Evolutionary conservation across 1,284 basidiomycete genomes (phyloP).

Genomic region (Cryptococcus sp.): DNA sequence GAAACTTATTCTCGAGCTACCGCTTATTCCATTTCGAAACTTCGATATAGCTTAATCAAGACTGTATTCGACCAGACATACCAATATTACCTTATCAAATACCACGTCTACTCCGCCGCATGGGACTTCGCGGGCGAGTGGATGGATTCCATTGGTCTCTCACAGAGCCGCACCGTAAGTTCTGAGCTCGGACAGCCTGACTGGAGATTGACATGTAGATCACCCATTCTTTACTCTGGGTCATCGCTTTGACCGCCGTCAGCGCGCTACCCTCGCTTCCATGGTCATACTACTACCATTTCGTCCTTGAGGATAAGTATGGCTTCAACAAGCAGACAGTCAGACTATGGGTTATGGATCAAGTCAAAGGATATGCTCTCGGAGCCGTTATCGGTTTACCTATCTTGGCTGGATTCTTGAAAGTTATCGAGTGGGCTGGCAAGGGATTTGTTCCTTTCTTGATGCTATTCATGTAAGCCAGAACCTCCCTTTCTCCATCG

Average conservation of each 20-base stretch:
- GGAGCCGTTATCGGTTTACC: conserved; percentile 76
- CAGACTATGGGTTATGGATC: conserved; percentile 67
- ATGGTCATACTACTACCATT: conserved; percentile 76
- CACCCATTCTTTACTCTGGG: conserved; percentile 74
- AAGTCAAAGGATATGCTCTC: conserved; percentile 73
- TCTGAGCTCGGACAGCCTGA: conserved; percentile 1
- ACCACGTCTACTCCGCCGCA: conserved; percentile 71
- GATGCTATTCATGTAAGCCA: conserved; percentile 69
- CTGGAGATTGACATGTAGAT: conserved; percentile 55
- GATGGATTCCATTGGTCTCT: conserved; percentile 53
- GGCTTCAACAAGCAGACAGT: conserved; percentile 95
- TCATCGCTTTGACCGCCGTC: conserved; percentile 61
- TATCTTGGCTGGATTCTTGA: conserved; percentile 79
- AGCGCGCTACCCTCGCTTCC: conserved; percentile 68
- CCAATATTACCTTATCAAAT: conserved; percentile 67
- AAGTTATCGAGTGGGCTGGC: conserved; percentile 89
- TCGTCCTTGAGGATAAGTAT: conserved; percentile 89
- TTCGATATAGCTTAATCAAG: conserved; percentile 72
- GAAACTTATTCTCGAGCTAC: conserved; percentile 85
- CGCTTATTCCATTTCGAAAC: conserved; percentile 85
- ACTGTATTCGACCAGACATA: conserved; percentile 68
- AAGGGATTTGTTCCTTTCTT: conserved; percentile 82
- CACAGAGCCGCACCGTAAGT: conserved; percentile 32
- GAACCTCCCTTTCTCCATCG: conserved; percentile 34
- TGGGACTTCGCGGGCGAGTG: conserved; percentile 53